Evolutionary conservation across 2,329 filamentous ascomycete genomes (phyloP), one percentile per base, ranked within the genome.

Genomic region (Penicillium sp.): DNA sequence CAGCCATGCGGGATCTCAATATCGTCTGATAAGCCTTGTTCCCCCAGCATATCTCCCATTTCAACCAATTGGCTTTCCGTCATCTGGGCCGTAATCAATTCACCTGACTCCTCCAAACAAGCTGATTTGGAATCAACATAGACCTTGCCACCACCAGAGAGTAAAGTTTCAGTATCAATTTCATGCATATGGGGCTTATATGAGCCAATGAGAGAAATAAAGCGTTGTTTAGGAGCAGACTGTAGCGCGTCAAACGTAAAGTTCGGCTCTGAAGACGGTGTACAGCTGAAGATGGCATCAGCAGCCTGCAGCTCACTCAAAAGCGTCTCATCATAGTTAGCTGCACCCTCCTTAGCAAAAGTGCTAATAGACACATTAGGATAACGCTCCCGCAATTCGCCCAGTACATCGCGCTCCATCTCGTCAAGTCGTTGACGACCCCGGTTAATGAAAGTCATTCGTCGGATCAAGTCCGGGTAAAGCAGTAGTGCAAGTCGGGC

Each of bases 361-460:
- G 68, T 61, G 3, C 46, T 56, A 31, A 72, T 64, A 0, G 65
- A 69, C 16, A 76, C 66, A 33, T 63, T 61, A 21, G 78, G 73
- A 68, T 78, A 75, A 8, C 68, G 67, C 1, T 58, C 47, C 11
- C 70, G 70, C 22, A 81, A 52, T 11, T 75, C 68, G 1, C 52
- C 52, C 7, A 76, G 57, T 0, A 75, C 62, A 3, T 63, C 63
- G 1, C 53, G 57, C 51, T 70, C 63, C 54, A 76, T 63, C 53
- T 81, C 73, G 0, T 74, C 69, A 79, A 89, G 86, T 22, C 87
- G 84, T 68, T 87, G 84, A 14, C 79, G 78, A 3, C 72, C 68
- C 13, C 90, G 86, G 66, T 92, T 95, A 65, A 96, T 86, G 63
- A 96, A 86, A 68, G 91, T 88, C 51, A 97, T 82, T 46, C 86